A percentile compares a stretch with the other conserved stretches of the same genome.
Conservation (phyloP, 139 green algal genomes). For the Tetraselmis chui region DNA sequence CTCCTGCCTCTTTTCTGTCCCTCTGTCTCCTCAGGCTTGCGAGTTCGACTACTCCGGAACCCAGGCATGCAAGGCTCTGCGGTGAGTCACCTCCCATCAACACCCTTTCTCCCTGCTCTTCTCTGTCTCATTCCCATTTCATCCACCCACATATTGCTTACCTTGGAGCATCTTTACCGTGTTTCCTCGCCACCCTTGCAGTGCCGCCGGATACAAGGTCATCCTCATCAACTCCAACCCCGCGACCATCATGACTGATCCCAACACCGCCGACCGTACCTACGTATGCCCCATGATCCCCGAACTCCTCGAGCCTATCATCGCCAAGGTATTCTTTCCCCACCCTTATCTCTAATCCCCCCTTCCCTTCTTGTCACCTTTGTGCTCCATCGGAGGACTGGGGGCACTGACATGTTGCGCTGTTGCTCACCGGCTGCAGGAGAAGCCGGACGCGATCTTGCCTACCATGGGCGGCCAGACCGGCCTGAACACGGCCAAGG, state of each 20-base stretch:
- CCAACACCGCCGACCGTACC: constrained; percentile 90
- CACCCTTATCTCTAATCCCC: too few species aligned
- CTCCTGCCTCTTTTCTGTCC: constrained; percentile 2
- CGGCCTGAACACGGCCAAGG: constrained; percentile 93
- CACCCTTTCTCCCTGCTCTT: background rate
- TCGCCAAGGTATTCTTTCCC: constrained; percentile 65
- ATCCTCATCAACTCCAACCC: constrained; percentile 98
- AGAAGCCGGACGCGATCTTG: constrained; percentile 93
- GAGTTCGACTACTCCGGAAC: constrained; percentile 99
- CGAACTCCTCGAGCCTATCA: constrained; percentile 80
- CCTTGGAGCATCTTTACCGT: background rate
- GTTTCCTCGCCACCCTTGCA: constrained; percentile 24
- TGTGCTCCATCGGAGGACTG: too few species aligned
- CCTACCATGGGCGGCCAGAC: constrained; percentile 99
- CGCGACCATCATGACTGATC: constrained; percentile 99
- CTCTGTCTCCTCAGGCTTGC: constrained; percentile 75
- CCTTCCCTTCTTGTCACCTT: too few species aligned
- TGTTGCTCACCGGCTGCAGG: constrained; percentile 43
- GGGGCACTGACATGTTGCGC: too few species aligned
- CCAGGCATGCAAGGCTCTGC: constrained; percentile 97
- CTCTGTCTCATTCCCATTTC: background rate
- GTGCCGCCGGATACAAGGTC: constrained; percentile 91
- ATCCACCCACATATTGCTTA: background rate
- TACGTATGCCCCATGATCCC: constrained; percentile 98
- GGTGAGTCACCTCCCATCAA: constrained; percentile 31